Evolutionary conservation across 306 rosid genomes (phyloP).

Genomic region (peach (Prunus persica)): Prunus_persica_NCBIv2 NC_034009.1:47549001-47549500

Average conservation of each 20-base stretch:
- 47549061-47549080: background rate
- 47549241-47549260: background rate
- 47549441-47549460: background rate
- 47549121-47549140: slow-evolving; percentile 82
- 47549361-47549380: slow-evolving; percentile 47
- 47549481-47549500: background rate
- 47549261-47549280: slow-evolving; percentile 5
- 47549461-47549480: background rate
- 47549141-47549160: slow-evolving; percentile 81
- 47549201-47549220: slow-evolving; percentile 24
- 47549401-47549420: background rate
- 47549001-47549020: background rate
- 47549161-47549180: slow-evolving; percentile 72
- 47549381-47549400: slow-evolving; percentile 37
- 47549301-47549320: slow-evolving; percentile 98
- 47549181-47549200: slow-evolving; percentile 71
- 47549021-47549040: background rate
- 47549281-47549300: slow-evolving; percentile 52
- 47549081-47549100: slow-evolving; percentile 1
- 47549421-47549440: background rate
- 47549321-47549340: slow-evolving; percentile 85
- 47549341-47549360: slow-evolving; percentile 51
- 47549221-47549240: slow-evolving; percentile 22
- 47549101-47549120: slow-evolving; percentile 85
- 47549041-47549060: slow-evolving; percentile 9